Conservation (phyloP, 2,329 filamentous ascomycete species). For the Fusarium sp. region DNA sequence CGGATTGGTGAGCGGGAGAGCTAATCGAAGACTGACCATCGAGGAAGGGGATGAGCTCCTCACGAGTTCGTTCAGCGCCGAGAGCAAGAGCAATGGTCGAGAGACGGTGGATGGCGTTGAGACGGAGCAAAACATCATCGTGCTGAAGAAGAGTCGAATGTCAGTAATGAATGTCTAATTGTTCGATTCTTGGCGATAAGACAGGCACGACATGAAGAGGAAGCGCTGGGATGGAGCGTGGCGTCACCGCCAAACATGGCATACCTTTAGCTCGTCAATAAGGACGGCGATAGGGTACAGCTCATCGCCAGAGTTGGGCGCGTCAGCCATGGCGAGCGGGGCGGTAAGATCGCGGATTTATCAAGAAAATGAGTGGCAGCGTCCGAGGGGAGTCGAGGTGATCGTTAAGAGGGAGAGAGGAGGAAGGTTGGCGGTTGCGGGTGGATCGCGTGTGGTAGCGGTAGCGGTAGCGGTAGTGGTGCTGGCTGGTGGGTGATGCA, state of each 20-base stretch:
- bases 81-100: slow-evolving; percentile 98
- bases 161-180: slow-evolving; percentile 43
- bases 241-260: slow-evolving; percentile 46
- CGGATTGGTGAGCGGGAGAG: slow-evolving; percentile 29
- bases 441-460: slow-evolving; percentile 45
- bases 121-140: slow-evolving; percentile 95
- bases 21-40: slow-evolving; percentile 77
- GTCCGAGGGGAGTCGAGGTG: slow-evolving; percentile 37
- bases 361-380: slow-evolving; percentile 36
- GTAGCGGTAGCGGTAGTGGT: neutral
- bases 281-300: slow-evolving; percentile 99
- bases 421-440: slow-evolving; percentile 40
- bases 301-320: slow-evolving; percentile 93
- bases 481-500: slow-evolving; percentile 45
- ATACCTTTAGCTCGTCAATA: slow-evolving; percentile 99
- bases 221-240: slow-evolving; percentile 30
- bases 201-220: slow-evolving; percentile 15
- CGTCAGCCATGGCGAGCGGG: slow-evolving; percentile 81
- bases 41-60: slow-evolving; percentile 98
- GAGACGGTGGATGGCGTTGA: slow-evolving; percentile 98
- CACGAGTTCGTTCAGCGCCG: slow-evolving; percentile 94
- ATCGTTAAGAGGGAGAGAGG: slow-evolving; percentile 35
- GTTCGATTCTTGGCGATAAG: slow-evolving; percentile 18
- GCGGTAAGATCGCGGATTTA: slow-evolving; percentile 48
- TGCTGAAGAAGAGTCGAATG: slow-evolving; percentile 69